Evolutionary conservation across 495 filamentous ascomycete species (phyloP).

Genomic region (Penicillium dipodomyicola): DNA sequence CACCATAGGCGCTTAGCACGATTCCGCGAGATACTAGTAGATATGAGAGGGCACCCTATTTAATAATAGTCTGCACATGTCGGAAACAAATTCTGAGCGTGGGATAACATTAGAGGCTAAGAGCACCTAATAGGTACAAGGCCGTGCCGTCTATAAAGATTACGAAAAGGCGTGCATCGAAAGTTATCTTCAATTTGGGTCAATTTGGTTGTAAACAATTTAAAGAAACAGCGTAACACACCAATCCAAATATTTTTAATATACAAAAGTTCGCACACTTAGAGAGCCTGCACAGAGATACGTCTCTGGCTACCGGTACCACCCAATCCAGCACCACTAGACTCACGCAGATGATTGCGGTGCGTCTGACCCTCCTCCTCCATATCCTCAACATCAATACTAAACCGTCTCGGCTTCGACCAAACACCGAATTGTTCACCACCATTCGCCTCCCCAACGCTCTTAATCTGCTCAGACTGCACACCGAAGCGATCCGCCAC

Average conservation of each 20-base stretch:
- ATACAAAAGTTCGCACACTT: background rate
- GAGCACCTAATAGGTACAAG: no score
- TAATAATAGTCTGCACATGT: constrained; percentile 2
- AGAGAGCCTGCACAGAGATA: constrained; percentile 31
- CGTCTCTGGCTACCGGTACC: constrained; percentile 30
- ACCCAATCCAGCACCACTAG: constrained; percentile 35
- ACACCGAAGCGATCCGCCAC: constrained; percentile 36
- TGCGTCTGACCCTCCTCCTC: constrained; percentile 30
- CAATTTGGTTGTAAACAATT: background rate
- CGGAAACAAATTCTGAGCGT: no score
- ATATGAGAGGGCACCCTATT: constrained; percentile 23
- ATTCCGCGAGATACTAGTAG: constrained; percentile 22
- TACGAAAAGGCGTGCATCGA: no score
- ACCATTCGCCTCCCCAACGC: constrained; percentile 25
- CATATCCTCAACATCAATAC: constrained; percentile 40
- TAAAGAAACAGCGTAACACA: background rate
- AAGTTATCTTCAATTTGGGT: no score
- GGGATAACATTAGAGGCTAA: no score
- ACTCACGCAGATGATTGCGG: constrained; percentile 39
- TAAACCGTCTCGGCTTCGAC: constrained; percentile 41
- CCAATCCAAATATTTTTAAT: background rate
- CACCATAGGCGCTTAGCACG: no score
- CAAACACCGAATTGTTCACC: constrained; percentile 37
- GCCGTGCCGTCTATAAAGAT: no score
- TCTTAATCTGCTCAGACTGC: constrained; percentile 25